Base-by-base conservation (phyloP, 139 green algal genomes). In the Pseudopediastrum boryanum region DNA sequence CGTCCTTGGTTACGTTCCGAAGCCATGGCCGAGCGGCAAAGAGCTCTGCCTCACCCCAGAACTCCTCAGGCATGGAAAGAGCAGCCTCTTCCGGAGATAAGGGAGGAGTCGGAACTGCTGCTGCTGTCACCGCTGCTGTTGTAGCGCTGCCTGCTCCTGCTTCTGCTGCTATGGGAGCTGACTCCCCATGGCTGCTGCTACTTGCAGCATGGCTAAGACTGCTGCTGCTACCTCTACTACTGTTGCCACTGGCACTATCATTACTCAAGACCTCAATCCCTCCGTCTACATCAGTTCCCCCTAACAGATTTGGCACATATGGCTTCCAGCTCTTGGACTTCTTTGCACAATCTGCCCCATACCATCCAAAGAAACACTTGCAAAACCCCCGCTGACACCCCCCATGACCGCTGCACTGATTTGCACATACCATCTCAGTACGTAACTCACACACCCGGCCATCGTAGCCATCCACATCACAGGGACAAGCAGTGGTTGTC, bases 291-390 rank as follows among this genome's bases (percentile, higher is more conserved):
- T 42, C 66, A 61, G 41, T 59, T n/a, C n/a, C n/a, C n/a, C n/a
- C n/a, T n/a, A n/a, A n/a, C n/a, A n/a, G n/a, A n/a, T n/a, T n/a
- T n/a, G n/a, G n/a, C n/a, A n/a, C n/a, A n/a, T n/a, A n/a, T n/a
- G n/a, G n/a, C n/a, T n/a, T n/a, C n/a, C n/a, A n/a, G n/a, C n/a
- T n/a, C n/a, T n/a, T n/a, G n/a, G n/a, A n/a, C n/a, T n/a, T n/a
- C n/a, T n/a, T n/a, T 2, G 83, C 83, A 74, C 89, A 94, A 81
- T 92, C 89, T 0, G 84, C 75, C n/a, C 89, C 89, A 54, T 87
- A 92, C 46, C 82, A 94, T 31, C 87, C 89, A 1, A 50, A 2
- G 31, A 87, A 65, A 75, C 87, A 93, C 27, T 77, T 82, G 81
- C 89, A 93, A 65, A 90, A 93, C 25, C 89, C 89, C 10, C 84